A percentile compares a stretch with the other conserved stretches of the same genome.
phyloP scores from a whole-genome alignment of 2,329 filamentous ascomycete genomes.

The Alternaria brassicae region DNA sequence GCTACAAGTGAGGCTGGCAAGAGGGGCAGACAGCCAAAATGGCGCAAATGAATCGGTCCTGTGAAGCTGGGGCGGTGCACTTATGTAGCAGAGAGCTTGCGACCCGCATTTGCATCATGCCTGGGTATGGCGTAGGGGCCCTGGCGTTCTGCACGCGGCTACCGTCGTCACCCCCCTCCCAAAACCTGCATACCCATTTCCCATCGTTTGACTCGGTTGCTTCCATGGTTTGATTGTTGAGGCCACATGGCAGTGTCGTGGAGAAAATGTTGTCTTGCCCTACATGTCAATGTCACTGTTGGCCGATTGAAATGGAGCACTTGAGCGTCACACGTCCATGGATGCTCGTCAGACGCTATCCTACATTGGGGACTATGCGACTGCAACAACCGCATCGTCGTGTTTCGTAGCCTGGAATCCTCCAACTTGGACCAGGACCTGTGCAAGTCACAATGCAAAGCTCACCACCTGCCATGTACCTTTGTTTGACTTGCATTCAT shows the following conservation, averaged over 20 bases:
- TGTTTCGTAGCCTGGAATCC: neutral
- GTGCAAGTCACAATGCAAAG: neutral
- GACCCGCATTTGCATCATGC: slow-evolving; percentile 44
- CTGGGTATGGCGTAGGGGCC: slow-evolving; percentile 28
- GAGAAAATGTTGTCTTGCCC: neutral
- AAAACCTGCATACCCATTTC: slow-evolving; percentile 22
- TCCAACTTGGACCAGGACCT: slow-evolving; percentile 1
- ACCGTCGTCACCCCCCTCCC: slow-evolving; percentile 20
- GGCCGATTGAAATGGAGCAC: slow-evolving; percentile 6
- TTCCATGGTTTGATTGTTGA: slow-evolving; percentile 2
- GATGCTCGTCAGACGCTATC: slow-evolving; percentile 18
- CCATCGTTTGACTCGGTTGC: slow-evolving; percentile 1
- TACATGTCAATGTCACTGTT: slow-evolving; percentile 3
- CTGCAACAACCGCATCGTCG: slow-evolving; percentile 9
- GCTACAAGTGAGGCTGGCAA: slow-evolving; percentile 6
- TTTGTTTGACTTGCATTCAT: neutral
- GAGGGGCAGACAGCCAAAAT: slow-evolving; percentile 19
- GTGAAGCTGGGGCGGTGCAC: slow-evolving; percentile 28
- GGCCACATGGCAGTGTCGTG: slow-evolving; percentile 14
- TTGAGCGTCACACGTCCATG: neutral
- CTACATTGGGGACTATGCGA: slow-evolving; percentile 19
- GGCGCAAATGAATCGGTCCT: slow-evolving; percentile 23
- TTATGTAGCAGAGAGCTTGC: slow-evolving; percentile 38
- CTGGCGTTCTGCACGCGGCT: slow-evolving; percentile 36
- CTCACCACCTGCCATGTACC: neutral